phyloP scores from a whole-genome alignment of 495 filamentous ascomycete genomes.

The Jackrogersella minutella region DNA sequence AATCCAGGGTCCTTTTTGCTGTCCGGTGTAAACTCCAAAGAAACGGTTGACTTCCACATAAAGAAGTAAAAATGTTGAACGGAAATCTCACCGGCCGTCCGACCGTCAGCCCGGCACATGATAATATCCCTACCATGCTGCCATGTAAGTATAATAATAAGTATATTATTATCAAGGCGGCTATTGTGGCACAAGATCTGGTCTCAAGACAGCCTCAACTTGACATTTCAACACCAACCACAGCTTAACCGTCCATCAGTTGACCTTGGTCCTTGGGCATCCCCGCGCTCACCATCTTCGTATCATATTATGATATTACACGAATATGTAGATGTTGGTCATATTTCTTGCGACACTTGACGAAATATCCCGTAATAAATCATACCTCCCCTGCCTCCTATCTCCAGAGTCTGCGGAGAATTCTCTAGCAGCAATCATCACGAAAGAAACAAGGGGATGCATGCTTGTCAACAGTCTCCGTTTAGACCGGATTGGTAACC shows the following conservation, averaged over 20 bases:
- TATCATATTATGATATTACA: too few species aligned
- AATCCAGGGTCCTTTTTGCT: background rate
- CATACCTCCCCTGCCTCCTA: too few species aligned
- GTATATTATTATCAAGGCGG: too few species aligned
- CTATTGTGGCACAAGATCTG: conserved; percentile 29
- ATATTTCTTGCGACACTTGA: conserved; percentile 25
- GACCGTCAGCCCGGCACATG: conserved; percentile 28
- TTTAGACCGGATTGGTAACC: conserved; percentile 21
- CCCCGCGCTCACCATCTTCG: background rate
- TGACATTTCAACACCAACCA: background rate
- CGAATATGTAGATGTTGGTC: background rate
- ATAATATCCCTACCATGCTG: too few species aligned
- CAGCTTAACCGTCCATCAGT: conserved; percentile 19
- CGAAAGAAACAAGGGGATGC: background rate
- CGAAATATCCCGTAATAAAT: conserved; percentile 15
- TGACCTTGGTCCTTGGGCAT: conserved; percentile 14
- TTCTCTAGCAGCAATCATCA: background rate
- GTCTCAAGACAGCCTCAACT: conserved; percentile 28
- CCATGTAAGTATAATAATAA: too few species aligned
- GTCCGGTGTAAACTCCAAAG: conserved; percentile 5
- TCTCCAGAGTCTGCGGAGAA: conserved; percentile 14
- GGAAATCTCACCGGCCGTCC: conserved; percentile 15
- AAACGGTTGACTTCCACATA: conserved; percentile 17
- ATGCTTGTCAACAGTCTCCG: background rate
- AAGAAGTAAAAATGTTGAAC: conserved; percentile 7